phyloP scores from a whole-genome alignment of 345 rosid species.

The Citrus sp. region DNA sequence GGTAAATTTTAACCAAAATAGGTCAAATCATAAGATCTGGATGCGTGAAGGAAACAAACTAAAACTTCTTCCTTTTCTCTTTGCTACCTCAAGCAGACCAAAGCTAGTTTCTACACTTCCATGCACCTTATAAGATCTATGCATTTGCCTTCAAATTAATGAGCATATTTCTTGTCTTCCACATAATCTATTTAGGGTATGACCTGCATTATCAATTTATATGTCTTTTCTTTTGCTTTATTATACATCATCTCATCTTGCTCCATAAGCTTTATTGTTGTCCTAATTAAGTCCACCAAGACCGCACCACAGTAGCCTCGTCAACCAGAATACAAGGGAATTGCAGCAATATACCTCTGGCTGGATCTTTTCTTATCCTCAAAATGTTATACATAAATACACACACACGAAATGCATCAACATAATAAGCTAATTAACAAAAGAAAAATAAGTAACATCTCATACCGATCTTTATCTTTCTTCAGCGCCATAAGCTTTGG shows the following conservation, averaged over 20 bases:
- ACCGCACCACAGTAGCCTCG: neutral
- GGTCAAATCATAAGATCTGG: conserved; percentile 8
- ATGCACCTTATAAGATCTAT: neutral
- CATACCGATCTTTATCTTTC: conserved; percentile 89
- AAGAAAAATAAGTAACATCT: conserved; percentile 3
- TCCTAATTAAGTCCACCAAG: neutral
- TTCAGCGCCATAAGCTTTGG: conserved; percentile 79
- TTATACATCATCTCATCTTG: neutral
- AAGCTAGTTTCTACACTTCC: neutral
- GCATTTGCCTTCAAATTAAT: neutral
- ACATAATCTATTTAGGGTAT: neutral
- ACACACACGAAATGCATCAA: neutral
- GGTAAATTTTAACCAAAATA: neutral
- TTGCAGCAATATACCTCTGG: neutral
- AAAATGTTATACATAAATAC: neutral
- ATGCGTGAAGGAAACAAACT: neutral
- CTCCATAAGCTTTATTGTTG: neutral
- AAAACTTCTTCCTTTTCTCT: neutral
- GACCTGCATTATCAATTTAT: neutral
- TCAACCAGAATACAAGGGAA: neutral
- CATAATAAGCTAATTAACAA: neutral
- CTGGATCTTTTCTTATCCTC: neutral
- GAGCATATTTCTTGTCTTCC: neutral
- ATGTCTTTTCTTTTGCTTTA: neutral
- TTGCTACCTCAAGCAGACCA: neutral